phyloP scores from a whole-genome alignment of 495 filamentous ascomycete species.

The Lasiosphaeria ovina region DNA sequence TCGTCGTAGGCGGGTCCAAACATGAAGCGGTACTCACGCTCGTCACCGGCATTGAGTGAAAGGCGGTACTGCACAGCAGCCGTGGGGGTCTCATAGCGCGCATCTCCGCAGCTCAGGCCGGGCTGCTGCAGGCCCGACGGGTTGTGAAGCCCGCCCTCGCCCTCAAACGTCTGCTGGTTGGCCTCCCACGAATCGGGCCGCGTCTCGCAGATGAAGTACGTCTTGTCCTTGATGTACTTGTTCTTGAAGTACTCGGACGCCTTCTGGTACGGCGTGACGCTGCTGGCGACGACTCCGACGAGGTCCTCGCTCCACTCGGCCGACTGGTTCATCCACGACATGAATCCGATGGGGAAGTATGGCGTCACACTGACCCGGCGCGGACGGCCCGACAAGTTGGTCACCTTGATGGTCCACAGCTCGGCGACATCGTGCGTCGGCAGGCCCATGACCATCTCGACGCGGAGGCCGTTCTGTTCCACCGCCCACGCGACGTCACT shows the following conservation, averaged over 20 bases:
- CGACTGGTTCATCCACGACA: conserved; percentile 62
- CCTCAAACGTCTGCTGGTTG: conserved; percentile 51
- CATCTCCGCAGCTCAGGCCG: conserved; percentile 43
- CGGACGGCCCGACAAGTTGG: conserved; percentile 45
- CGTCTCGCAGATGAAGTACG: conserved; percentile 56
- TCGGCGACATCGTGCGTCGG: conserved; percentile 55
- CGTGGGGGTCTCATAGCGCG: conserved; percentile 54
- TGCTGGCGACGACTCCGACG: conserved; percentile 47
- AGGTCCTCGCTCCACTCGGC: conserved; percentile 49
- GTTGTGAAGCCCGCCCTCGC: conserved; percentile 55
- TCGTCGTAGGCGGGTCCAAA: conserved; percentile 55
- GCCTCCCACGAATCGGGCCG: conserved; percentile 51
- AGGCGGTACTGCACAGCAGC: conserved; percentile 53
- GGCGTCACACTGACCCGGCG: conserved; percentile 53
- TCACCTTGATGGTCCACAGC: conserved; percentile 54
- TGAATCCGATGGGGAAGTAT: conserved; percentile 57
- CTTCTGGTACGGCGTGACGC: conserved; percentile 56
- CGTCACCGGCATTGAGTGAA: conserved; percentile 37
- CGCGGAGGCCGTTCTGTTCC: conserved; percentile 48
- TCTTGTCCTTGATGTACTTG: conserved; percentile 56
- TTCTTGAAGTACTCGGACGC: conserved; percentile 56
- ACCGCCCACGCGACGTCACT: conserved; percentile 53
- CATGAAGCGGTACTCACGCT: conserved; percentile 51
- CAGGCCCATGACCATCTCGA: conserved; percentile 52
- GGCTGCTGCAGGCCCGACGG: conserved; percentile 41